phyloP scores from a whole-genome alignment of 805 yeast species.

The Komagataella phaffii region DNA sequence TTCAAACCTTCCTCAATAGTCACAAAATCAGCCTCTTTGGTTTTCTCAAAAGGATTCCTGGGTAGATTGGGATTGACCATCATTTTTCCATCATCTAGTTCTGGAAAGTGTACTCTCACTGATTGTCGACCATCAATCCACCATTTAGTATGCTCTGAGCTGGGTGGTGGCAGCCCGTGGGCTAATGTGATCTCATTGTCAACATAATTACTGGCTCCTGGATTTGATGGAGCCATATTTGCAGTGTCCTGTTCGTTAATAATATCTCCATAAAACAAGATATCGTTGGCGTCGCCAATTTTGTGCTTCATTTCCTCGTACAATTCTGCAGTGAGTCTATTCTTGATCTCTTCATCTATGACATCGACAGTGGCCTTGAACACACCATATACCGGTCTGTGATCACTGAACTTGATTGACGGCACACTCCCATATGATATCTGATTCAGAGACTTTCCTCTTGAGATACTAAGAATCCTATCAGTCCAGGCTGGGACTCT shows the following conservation, averaged over 20 bases:
- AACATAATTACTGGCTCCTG: constrained; percentile 5
- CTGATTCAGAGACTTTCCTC: constrained; percentile 48
- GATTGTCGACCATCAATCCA: constrained; percentile 76
- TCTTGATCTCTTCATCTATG: constrained; percentile 43
- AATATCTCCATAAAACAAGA: constrained; percentile 10
- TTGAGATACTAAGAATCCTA: constrained; percentile 49
- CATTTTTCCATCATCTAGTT: constrained; percentile 23
- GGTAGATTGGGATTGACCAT: constrained; percentile 54
- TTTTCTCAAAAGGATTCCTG: constrained; percentile 57
- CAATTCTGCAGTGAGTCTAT: constrained; percentile 35
- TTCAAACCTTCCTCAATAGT: not conserved
- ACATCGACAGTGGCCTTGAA: constrained; percentile 53
- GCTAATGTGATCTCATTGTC: constrained; percentile 13
- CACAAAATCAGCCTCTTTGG: constrained; percentile 41
- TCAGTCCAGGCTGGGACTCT: constrained; percentile 98
- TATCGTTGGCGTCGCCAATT: constrained; percentile 26
- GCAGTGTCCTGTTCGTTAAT: constrained; percentile 12
- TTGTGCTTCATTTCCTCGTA: constrained; percentile 36
- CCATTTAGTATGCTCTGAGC: constrained; percentile 76
- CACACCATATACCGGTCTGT: constrained; percentile 74
- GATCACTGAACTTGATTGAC: constrained; percentile 65
- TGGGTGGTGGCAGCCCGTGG: constrained; percentile 71
- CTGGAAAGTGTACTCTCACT: constrained; percentile 50
- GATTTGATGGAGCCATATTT: constrained; percentile 7
- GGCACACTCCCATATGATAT: constrained; percentile 44